Evolutionary conservation across 164 flowering plant species (phyloP), one percentile per base, ranked within the genome.

Genomic region (Magnolia officinalis): DNA sequence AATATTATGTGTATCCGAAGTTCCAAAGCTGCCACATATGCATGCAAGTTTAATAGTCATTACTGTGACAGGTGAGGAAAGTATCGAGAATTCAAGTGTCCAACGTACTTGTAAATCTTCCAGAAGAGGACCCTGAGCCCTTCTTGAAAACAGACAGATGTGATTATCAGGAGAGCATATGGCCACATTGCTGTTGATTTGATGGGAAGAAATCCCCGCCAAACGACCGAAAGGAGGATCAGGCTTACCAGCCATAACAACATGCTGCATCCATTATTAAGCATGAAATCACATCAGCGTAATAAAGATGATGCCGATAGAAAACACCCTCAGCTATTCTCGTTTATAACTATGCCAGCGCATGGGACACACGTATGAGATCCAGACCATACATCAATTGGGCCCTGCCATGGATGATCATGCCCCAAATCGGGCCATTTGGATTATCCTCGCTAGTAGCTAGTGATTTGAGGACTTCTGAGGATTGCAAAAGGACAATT

Each of bases 201-300:
- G 70, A 96, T 80, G 11, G 99, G 99, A 80, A 96, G 97, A 80
- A 96, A 96, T 13, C 85, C 88, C 85, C 94, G 89, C 99, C 99
- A 96, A 0, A 86, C 6, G 31, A 85, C 95, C 2, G 99, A 88
- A 13, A 96, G 79, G n/a, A 87, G 76, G 13, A 96, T 94, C 82
- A 94, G 79, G 80, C 96, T 96, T 59, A 94, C 85, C 7, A 96
- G 92, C 97, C 98, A 96, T 45, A 90, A 70, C 78, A 96, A 75
- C 23, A 96, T 89, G 80, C 99, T 96, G 81, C 85, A 86, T 6
- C 26, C 68, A 82, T 76, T 63, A 77, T 58, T 10, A n/a, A 72
- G 69, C 1, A 69, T 11, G 6, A 16, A 16, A 49, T 11, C 14
- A 50, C 10, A 13, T 37, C 2, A 18, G 61, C 61, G 0, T 55